phyloP scores from a whole-genome alignment of 163 green algal genomes.

The Trebouxiophyceae sp. region DNA sequence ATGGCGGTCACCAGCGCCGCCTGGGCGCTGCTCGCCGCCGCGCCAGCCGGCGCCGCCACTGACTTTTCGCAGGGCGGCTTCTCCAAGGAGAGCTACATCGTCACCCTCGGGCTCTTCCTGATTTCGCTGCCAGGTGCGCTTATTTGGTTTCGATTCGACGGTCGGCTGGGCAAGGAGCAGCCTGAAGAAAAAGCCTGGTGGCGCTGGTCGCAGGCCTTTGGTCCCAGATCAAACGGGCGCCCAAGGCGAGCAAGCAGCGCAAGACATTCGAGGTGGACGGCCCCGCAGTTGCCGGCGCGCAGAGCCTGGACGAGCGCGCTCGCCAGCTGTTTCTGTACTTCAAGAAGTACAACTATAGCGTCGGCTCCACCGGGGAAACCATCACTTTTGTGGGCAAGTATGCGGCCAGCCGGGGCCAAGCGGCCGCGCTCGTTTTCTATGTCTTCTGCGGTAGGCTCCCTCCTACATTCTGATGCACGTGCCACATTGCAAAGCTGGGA shows the following conservation, averaged over 20 bases:
- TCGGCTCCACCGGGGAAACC: conserved; percentile 82
- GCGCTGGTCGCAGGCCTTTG: conserved; percentile 71
- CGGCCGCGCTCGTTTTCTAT: conserved; percentile 88
- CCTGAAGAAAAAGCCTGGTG: neutral
- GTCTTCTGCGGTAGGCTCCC: conserved; percentile 65
- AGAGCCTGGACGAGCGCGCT: conserved; percentile 57
- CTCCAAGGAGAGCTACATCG: conserved; percentile 72
- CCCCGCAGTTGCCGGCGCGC: conserved; percentile 33
- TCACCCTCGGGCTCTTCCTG: conserved; percentile 86
- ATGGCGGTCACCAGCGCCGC: too few species aligned
- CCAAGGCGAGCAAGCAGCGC: conserved; percentile 75
- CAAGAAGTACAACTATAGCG: conserved; percentile 84
- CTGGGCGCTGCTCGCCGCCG: too few species aligned
- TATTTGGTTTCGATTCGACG: conserved; percentile 1
- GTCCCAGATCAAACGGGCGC: conserved; percentile 92
- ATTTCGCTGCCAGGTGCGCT: conserved; percentile 72
- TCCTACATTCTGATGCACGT: neutral
- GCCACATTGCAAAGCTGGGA: too few species aligned
- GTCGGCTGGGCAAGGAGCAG: neutral
- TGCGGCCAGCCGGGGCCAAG: conserved; percentile 70
- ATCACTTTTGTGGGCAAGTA: conserved; percentile 93
- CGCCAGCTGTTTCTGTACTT: conserved; percentile 66
- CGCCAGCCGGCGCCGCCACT: too few species aligned
- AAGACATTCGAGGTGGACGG: conserved; percentile 75
- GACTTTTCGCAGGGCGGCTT: conserved; percentile 26